A percentile compares a stretch with the other conserved stretches of the same genome.
Evolutionary conservation across 441 rosid genomes (phyloP).

Genomic region (Populus hybrid): DNA sequence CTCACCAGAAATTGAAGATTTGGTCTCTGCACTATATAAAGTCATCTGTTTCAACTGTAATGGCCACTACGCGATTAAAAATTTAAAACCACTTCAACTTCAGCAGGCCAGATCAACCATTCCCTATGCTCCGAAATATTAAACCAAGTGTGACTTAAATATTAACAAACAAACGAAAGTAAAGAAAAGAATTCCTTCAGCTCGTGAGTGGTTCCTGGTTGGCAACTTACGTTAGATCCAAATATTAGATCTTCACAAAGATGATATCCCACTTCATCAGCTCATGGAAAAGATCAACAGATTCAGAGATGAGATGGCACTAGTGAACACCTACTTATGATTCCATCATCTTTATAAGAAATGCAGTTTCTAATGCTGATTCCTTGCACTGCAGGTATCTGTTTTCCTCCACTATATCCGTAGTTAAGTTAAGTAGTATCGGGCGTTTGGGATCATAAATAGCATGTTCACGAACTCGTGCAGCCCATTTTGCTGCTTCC

Average conservation of each 20-base stretch:
- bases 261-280: not conserved
- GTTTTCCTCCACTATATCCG: slow-evolving; percentile 89
- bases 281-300: slow-evolving; percentile 1
- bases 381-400: slow-evolving; percentile 79
- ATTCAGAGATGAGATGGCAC: not conserved
- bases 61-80: slow-evolving; percentile 13
- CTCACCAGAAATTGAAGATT: slow-evolving; percentile 14
- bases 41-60: slow-evolving; percentile 14
- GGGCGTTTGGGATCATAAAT: slow-evolving; percentile 68
- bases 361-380: slow-evolving; percentile 72
- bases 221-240: slow-evolving; percentile 1
- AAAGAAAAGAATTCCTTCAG: not conserved
- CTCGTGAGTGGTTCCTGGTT: not conserved
- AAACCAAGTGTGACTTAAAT: slow-evolving; percentile 7
- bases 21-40: slow-evolving; percentile 2
- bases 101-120: slow-evolving; percentile 1
- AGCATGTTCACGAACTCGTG: slow-evolving; percentile 68
- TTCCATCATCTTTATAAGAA: slow-evolving; percentile 73
- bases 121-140: not conserved
- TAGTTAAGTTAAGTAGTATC: slow-evolving; percentile 59
- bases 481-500: slow-evolving; percentile 99
- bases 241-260: not conserved
- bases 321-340: slow-evolving; percentile 10
- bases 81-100: not conserved
- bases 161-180: not conserved